Conservation (phyloP, 352 stramenopile genomes). For the Phytophthora cactorum region DNA sequence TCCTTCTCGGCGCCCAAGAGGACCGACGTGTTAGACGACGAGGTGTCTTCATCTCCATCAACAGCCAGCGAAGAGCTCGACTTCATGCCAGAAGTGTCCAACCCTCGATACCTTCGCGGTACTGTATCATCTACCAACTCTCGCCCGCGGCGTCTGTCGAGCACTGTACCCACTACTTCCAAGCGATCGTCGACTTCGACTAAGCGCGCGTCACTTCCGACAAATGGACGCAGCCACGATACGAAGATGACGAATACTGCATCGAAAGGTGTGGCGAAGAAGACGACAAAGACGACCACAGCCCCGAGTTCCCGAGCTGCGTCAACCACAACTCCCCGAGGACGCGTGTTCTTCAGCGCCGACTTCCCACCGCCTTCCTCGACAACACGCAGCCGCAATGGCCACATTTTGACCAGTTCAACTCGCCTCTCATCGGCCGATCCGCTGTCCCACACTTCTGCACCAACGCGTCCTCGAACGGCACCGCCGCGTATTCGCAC, state of each 20-base stretch:
- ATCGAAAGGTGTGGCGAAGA: conserved; percentile 23
- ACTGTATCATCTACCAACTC: conserved; percentile 65
- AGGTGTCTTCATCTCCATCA: conserved; percentile 42
- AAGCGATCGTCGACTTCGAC: conserved; percentile 32
- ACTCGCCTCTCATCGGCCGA: conserved; percentile 29
- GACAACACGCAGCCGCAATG: conserved; percentile 17
- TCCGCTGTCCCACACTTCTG: conserved; percentile 9
- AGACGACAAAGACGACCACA: conserved; percentile 17
- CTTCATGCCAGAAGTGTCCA: conserved; percentile 38
- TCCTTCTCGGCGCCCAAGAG: conserved; percentile 56
- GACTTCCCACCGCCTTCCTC: conserved; percentile 29
- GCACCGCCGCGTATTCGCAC: conserved; percentile 46
- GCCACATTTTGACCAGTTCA: conserved; percentile 28
- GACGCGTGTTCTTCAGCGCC: conserved; percentile 40
- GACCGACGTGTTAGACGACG: conserved; percentile 32
- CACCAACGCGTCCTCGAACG: conserved; percentile 41
- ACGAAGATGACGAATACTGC: conserved; percentile 8
- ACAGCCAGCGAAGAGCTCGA: conserved; percentile 51
- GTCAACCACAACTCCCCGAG: conserved; percentile 20
- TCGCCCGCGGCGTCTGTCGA: conserved; percentile 37
- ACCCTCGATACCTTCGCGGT: conserved; percentile 58
- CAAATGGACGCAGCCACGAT: conserved; percentile 22
- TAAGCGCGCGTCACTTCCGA: conserved; percentile 34
- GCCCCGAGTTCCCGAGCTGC: conserved; percentile 14
- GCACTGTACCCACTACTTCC: neutral